These are phyloP conservation scores for Trametes punicea DNA, from an alignment of 768 basidiomycete species.

Conservation along the genomic window DNA sequence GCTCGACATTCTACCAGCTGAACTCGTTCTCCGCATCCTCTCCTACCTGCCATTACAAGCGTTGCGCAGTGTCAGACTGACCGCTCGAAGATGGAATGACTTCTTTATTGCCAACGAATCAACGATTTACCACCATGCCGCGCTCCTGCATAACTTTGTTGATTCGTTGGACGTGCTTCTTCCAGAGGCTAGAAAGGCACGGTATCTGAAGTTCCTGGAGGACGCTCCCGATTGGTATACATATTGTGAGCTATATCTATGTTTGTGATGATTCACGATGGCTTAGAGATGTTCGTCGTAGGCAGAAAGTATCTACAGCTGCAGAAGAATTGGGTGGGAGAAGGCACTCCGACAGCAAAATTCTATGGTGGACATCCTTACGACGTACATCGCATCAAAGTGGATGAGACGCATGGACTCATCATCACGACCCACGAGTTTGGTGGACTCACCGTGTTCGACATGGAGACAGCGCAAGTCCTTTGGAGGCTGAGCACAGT, in stretches of 20 bases:
- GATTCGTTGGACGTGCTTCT: constrained; percentile 27
- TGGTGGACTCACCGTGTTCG: constrained; percentile 60
- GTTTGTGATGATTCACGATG: neutral
- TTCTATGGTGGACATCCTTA: constrained; percentile 34
- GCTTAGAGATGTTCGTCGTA: constrained; percentile 24
- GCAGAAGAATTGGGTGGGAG: constrained; percentile 53
- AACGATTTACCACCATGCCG: constrained; percentile 56
- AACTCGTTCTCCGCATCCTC: constrained; percentile 49
- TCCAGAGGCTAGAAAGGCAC: constrained; percentile 30
- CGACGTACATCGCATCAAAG: constrained; percentile 69
- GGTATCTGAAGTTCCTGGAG: constrained; percentile 35
- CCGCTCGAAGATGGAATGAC: constrained; percentile 45
- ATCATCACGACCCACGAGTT: constrained; percentile 52
- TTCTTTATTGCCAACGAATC: constrained; percentile 48
- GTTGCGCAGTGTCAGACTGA: constrained; percentile 34
- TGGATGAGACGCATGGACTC: constrained; percentile 59
- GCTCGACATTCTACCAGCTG: constrained; percentile 51
- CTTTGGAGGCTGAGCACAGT: constrained; percentile 68
- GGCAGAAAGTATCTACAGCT: constrained; percentile 45
- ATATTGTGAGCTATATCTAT: constrained; percentile 46
- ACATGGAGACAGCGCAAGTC: constrained; percentile 43
- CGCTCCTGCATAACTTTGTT: constrained; percentile 48
- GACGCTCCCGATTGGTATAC: constrained; percentile 51
- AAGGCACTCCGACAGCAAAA: constrained; percentile 39
- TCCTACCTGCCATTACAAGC: constrained; percentile 47